These are phyloP conservation scores for Hypocreales sp. DNA, from an alignment of 2,329 filamentous ascomycete species.

Conservation along the genomic window DNA sequence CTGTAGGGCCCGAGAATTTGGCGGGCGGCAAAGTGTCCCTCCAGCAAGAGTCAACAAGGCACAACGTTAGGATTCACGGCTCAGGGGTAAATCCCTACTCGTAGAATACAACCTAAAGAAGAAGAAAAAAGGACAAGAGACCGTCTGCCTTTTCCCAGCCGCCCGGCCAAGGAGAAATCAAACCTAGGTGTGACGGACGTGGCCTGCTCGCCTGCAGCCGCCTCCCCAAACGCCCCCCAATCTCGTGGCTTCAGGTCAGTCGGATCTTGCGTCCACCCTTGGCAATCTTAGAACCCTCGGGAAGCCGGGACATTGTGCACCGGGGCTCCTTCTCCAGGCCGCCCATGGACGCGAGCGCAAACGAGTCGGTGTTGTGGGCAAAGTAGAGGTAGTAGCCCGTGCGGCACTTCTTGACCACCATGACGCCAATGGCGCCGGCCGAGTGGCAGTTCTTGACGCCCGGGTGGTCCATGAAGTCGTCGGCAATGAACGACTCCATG, in stretches of 20 bases:
- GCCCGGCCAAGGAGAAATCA: too few relatives aligned
- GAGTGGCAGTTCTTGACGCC: conserved; percentile 69
- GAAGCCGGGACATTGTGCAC: conserved; percentile 76
- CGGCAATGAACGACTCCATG: conserved; percentile 59
- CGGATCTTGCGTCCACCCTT: conserved; percentile 36
- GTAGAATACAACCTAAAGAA: too few relatives aligned
- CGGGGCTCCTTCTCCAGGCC: conserved; percentile 58
- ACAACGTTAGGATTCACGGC: too few relatives aligned
- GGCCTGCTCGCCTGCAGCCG: too few relatives aligned
- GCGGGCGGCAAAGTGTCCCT: too few relatives aligned
- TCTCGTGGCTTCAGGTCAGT: conserved; percentile 11
- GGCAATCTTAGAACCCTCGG: conserved; percentile 33
- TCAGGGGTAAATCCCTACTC: too few relatives aligned
- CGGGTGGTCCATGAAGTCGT: conserved; percentile 89
- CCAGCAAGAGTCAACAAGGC: too few relatives aligned
- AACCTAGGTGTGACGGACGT: too few relatives aligned
- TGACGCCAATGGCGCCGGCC: conserved; percentile 75
- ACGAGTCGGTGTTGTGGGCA: conserved; percentile 86
- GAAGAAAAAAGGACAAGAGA: too few relatives aligned
- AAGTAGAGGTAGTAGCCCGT: conserved; percentile 76
- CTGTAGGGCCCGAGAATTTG: too few relatives aligned
- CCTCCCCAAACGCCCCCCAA: conserved; percentile 5
- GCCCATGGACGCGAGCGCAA: conserved; percentile 79
- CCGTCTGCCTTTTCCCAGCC: too few relatives aligned
- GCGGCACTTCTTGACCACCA: conserved; percentile 73